phyloP scores from a whole-genome alignment of 768 basidiomycete species.

The Lentinula aciculospora region DNA sequence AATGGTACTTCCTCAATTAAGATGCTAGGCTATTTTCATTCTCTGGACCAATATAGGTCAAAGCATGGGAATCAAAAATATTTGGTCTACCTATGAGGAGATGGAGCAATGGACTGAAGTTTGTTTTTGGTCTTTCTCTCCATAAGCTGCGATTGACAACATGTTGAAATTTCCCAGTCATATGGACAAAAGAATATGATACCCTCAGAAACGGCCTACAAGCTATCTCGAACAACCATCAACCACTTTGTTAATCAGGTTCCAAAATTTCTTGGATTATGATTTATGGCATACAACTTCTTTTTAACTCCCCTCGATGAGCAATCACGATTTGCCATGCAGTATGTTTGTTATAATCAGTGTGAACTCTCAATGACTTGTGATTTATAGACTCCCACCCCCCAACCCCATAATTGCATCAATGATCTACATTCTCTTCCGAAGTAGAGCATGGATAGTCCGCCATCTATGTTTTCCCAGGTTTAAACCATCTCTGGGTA shows the following conservation, averaged over 20 bases:
- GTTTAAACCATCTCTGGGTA: too few species aligned
- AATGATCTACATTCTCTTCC: too few species aligned
- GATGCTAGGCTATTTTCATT: conserved; percentile 27
- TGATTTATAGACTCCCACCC: too few species aligned
- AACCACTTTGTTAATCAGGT: conserved; percentile 33
- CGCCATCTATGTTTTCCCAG: too few species aligned
- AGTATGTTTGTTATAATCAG: neutral
- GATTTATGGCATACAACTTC: conserved; percentile 15
- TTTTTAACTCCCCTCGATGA: neutral
- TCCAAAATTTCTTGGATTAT: conserved; percentile 31
- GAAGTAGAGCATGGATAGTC: too few species aligned
- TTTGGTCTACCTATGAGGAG: conserved; percentile 34
- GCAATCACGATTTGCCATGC: conserved; percentile 9
- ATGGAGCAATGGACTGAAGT: conserved; percentile 34
- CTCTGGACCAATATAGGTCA: conserved; percentile 39
- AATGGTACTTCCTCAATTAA: neutral
- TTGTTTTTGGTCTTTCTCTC: neutral
- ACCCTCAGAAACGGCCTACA: conserved; percentile 30
- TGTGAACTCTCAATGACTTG: too few species aligned
- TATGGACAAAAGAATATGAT: conserved; percentile 38
- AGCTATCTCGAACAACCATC: conserved; percentile 31
- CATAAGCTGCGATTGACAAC: too few species aligned
- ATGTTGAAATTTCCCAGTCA: conserved; percentile 17
- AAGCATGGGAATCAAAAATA: conserved; percentile 40
- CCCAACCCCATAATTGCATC: too few species aligned